These are phyloP conservation scores for Hyaloscypha finlandica DNA, from an alignment of 495 filamentous ascomycete species.

Conservation along the genomic window DNA sequence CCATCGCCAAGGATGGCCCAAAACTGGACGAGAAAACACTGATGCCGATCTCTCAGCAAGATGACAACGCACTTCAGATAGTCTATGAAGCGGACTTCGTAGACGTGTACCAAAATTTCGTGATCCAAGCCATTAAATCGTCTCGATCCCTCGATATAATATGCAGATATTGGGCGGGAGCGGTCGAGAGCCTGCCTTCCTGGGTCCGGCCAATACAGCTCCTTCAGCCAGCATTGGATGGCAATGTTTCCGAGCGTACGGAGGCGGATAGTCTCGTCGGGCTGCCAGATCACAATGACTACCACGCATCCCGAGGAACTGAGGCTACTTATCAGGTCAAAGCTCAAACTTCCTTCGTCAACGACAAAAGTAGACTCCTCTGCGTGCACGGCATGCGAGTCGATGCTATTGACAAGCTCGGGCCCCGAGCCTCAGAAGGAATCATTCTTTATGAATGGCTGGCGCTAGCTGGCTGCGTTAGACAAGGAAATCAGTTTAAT, in stretches of 20 bases:
- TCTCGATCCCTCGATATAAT: slow-evolving; percentile 12
- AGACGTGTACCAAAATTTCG: slow-evolving; percentile 9
- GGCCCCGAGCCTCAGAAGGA: slow-evolving; percentile 11
- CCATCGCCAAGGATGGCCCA: slow-evolving; percentile 13
- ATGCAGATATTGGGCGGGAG: slow-evolving; percentile 15
- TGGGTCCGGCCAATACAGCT: slow-evolving; percentile 8
- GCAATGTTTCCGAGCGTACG: slow-evolving; percentile 18
- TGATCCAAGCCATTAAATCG: slow-evolving; percentile 2
- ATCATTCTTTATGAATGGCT: slow-evolving; percentile 18
- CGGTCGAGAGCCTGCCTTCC: slow-evolving; percentile 10
- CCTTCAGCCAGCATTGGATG: slow-evolving; percentile 14
- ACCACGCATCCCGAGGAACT: slow-evolving; percentile 7
- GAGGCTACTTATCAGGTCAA: not conserved
- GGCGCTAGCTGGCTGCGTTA: slow-evolving; percentile 2
- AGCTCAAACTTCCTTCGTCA: not conserved
- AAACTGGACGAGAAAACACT: not conserved
- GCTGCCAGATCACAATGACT: slow-evolving; percentile 36
- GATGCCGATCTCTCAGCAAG: not conserved
- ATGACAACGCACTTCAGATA: not conserved
- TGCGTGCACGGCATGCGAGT: slow-evolving; percentile 1
- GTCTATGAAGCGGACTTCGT: slow-evolving; percentile 1
- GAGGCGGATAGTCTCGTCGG: slow-evolving; percentile 13
- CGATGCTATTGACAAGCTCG: slow-evolving; percentile 6
- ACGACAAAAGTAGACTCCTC: not conserved
- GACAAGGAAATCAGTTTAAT: not conserved